A percentile compares a stretch with the other conserved stretches of the same genome.
Conservation (phyloP, 2,329 filamentous ascomycete genomes). For the Dendrostoma leiphaemia region DNA sequence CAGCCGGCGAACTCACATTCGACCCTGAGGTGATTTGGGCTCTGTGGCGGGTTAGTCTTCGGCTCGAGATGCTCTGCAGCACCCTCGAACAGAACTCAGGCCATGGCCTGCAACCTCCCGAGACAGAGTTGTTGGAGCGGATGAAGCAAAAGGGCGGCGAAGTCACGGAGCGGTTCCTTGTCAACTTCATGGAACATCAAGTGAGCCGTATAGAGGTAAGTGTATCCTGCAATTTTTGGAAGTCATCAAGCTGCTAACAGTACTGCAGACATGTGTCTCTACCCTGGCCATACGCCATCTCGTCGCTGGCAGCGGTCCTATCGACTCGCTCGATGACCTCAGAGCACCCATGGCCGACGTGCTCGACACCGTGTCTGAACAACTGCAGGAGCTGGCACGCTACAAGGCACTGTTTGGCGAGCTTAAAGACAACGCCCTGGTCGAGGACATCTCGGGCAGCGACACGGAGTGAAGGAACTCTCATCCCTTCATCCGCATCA, state of each 20-base stretch:
- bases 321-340: conserved; percentile 67
- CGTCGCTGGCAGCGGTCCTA: conserved; percentile 63
- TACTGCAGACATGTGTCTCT: conserved; percentile 70
- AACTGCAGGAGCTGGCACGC: conserved; percentile 61
- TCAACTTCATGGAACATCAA: conserved; percentile 92
- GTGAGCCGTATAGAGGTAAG: conserved; percentile 92
- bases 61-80: conserved; percentile 91
- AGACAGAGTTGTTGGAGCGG: conserved; percentile 76
- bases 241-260: neutral
- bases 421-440: conserved; percentile 28
- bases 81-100: conserved; percentile 71
- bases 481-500: neutral
- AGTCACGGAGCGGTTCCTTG: conserved; percentile 81
- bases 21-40: conserved; percentile 85
- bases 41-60: conserved; percentile 83
- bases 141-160: conserved; percentile 70
- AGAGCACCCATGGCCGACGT: conserved; percentile 76
- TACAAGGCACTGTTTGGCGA: conserved; percentile 56
- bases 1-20: conserved; percentile 67
- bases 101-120: conserved; percentile 69
- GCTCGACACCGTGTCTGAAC: conserved; percentile 57
- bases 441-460: conserved; percentile 29
- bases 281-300: conserved; percentile 79
- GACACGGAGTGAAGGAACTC: conserved; percentile 32
- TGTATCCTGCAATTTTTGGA: conserved; percentile 17